Evolutionary conservation across 2,329 filamentous ascomycete species (phyloP), one percentile per base, ranked within the genome.

Genomic region (Fusarium praegraminearum): DNA sequence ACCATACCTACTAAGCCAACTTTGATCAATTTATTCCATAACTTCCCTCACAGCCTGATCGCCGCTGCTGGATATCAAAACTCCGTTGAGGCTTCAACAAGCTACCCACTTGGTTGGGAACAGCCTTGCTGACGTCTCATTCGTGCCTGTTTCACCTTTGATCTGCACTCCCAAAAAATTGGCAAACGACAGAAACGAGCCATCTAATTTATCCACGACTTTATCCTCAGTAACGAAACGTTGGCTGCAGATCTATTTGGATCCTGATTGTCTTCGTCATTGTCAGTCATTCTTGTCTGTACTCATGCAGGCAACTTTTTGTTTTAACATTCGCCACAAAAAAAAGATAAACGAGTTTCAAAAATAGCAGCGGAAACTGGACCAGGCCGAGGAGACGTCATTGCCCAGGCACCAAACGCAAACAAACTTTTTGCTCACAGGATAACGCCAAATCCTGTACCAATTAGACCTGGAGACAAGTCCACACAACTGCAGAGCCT

Each of bases 401-500:
- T 74, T 71, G 51, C 58, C 36, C 62, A 47, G 43, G 22, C 41
- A 45, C 57, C 59, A 57, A 49, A 55, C 36, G 28, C 56, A 35
- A 22, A 26, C 43, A 30, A 9, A 20, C 18, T 32, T 45, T n/a
- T 45, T 20, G 11, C 18, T 52, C 22, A 38, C 24, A 11, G 20
- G 28, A 41, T 50, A 62, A 24, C 32, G 55, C 45, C 51, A 70
- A 35, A 36, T 36, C 45, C 50, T 52, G 26, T 41, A 44, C 38
- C 38, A 28, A 55, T 52, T 57, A 40, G 44, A 43, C 49, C 26
- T 53, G 38, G n/a, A 53, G n/a, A 52, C 40, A 33, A 41, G 52
- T 24, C 28, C 38, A 46, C 36, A 65, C 40, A 59, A 52, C 68
- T 62, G 67, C 71, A 73, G 71, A 73, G 71, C 71, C 71, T 73